Evolutionary conservation across 169 alveolate species (phyloP), one percentile per base, ranked within the genome.

Genomic region (Eimeria acervulina): DNA sequence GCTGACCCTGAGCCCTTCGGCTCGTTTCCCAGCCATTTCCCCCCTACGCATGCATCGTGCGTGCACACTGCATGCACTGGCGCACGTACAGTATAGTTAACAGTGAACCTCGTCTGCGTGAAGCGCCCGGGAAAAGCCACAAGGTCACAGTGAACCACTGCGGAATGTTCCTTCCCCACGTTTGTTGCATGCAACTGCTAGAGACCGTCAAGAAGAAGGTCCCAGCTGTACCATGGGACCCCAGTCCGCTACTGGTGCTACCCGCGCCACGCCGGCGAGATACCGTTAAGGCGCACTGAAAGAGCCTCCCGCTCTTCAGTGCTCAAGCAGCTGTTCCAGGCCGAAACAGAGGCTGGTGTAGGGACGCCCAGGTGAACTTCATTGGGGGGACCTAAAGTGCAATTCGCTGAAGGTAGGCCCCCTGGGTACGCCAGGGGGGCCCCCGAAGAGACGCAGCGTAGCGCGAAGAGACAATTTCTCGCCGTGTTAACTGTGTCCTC

Each of bases 291-390:
- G 47, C 63, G 90, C 44, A 19, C 72, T 5, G 59, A 51, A 52
- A 81, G 90, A 26, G 70, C 40, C 17, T 47, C 44, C 68, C 63
- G 72, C 52, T 33, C 44, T 47, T 81, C 90, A 33, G 90, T 31
- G 74, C 90, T 81, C 47, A 81, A 33, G 17, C n/a, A 74, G 52
- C 36, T 81, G 66, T 74, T 81, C 90, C 90, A 81, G 33, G 90
- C 90, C 90, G 68, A 28, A 12, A 81, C 90, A 17, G 90, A 44
- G 31, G 59, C 90, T 52, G 66, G 74, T 15, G 90, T 51, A 55
- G 90, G 90, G 72, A 52, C 17, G 47, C 90, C 90, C 70, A 81
- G 28, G n/a, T 47, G 28, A 17, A 52, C n/a, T 63, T 81, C 44
- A 8, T 42, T 52, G 15, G 52, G 74, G 74, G 90, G 74, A 4